These are phyloP conservation scores for Cantharellus cinnabarinus DNA, from an alignment of 768 basidiomycete genomes.

Conservation along the genomic window DNA sequence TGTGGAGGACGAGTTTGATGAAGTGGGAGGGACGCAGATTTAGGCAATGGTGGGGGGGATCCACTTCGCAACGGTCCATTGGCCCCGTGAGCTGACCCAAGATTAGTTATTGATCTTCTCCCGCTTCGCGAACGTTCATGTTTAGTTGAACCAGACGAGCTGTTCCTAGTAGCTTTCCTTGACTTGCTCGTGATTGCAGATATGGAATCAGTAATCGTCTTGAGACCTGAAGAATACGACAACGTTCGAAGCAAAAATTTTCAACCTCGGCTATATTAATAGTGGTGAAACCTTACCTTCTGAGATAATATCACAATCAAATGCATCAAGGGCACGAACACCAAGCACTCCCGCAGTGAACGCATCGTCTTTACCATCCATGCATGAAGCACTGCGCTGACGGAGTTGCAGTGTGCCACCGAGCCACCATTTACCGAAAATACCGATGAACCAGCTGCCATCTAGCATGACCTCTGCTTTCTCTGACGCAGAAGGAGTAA, in stretches of 20 bases:
- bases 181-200: background rate
- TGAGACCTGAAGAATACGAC: background rate
- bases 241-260: too few relatives aligned
- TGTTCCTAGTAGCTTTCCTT: background rate
- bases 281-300: background rate
- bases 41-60: conserved; percentile 69
- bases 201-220: background rate
- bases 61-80: conserved; percentile 27
- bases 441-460: conserved; percentile 79
- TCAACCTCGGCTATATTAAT: background rate
- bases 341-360: conserved; percentile 39
- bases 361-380: background rate
- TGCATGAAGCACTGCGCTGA: conserved; percentile 5
- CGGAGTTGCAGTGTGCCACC: conserved; percentile 46
- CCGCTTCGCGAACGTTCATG: background rate
- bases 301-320: conserved; percentile 25
- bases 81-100: background rate
- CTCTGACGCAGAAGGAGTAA: background rate
- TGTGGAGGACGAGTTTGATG: conserved; percentile 18
- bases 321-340: conserved; percentile 33
- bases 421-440: conserved; percentile 82
- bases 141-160: background rate
- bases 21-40: conserved; percentile 59
- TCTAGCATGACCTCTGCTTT: conserved; percentile 14
- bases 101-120: background rate